Evolutionary conservation across 2,329 filamentous ascomycete species (phyloP).

Genomic region (Paecilomyces sp.): DNA sequence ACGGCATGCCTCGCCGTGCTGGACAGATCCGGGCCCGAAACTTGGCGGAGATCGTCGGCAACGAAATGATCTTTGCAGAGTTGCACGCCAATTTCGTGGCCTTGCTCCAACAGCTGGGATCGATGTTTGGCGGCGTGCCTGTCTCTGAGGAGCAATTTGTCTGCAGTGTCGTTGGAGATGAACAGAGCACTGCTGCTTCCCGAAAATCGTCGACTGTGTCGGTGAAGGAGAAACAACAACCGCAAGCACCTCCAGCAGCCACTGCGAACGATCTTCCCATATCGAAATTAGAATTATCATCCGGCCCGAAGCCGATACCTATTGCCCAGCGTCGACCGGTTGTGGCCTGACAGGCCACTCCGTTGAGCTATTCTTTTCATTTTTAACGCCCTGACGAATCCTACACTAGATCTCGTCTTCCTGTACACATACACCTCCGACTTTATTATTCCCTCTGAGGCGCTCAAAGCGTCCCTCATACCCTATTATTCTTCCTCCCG

Average conservation of each 20-base stretch:
- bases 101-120: slow-evolving; percentile 41
- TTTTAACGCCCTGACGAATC: not conserved
- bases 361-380: not conserved
- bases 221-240: slow-evolving; percentile 12
- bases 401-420: not conserved
- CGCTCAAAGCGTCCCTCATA: not conserved
- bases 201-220: slow-evolving; percentile 17
- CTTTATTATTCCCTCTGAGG: not conserved
- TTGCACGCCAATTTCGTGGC: slow-evolving; percentile 49
- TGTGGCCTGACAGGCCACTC: slow-evolving; percentile 20
- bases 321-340: slow-evolving; percentile 28
- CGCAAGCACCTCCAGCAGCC: slow-evolving; percentile 10
- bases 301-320: slow-evolving; percentile 30
- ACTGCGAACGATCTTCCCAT: slow-evolving; percentile 25
- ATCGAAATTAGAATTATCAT: slow-evolving; percentile 24
- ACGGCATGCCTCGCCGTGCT: slow-evolving; percentile 46
- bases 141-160: slow-evolving; percentile 36
- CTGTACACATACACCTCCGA: not conserved
- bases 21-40: slow-evolving; percentile 50
- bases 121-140: slow-evolving; percentile 38
- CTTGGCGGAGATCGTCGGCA: slow-evolving; percentile 52
- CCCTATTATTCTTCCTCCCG: not conserved
- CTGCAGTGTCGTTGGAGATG: slow-evolving; percentile 30
- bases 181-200: slow-evolving; percentile 14
- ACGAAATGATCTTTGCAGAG: slow-evolving; percentile 52